phyloP scores from a whole-genome alignment of 2,329 filamentous ascomycete species.

The Trichoderma breve region DNA sequence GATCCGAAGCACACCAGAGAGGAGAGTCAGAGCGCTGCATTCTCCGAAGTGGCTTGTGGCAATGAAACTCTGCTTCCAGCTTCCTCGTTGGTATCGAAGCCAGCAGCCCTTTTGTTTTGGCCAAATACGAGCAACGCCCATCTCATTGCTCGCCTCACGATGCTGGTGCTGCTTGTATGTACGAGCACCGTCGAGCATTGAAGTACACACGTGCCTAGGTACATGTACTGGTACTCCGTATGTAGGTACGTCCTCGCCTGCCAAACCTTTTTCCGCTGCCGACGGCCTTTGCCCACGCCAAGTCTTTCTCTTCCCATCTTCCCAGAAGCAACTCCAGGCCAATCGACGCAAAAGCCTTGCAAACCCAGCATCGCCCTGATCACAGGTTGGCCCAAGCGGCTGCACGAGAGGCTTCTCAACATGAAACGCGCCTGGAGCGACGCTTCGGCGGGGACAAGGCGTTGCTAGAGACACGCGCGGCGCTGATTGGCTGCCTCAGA shows the following conservation, averaged over 20 bases:
- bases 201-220: background rate
- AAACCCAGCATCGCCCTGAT: background rate
- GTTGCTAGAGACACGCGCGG: slow-evolving; percentile 35
- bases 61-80: background rate
- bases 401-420: slow-evolving; percentile 34
- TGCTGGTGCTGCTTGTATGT: background rate
- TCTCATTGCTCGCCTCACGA: background rate
- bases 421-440: slow-evolving; percentile 52
- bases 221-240: background rate
- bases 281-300: background rate
- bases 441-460: slow-evolving; percentile 27
- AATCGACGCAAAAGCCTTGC: slow-evolving; percentile 1
- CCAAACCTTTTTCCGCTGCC: slow-evolving; percentile 12
- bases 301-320: background rate
- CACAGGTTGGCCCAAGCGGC: background rate
- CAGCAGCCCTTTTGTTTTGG: background rate
- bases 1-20: background rate
- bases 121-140: background rate
- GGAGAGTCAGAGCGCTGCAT: background rate
- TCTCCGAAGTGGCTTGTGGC: background rate
- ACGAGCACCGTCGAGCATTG: background rate
- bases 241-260: no score
- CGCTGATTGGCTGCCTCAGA: slow-evolving; percentile 24
- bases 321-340: background rate
- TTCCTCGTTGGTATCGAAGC: background rate